These are phyloP conservation scores for Sclerotinia subarctica DNA, from an alignment of 2,329 filamentous ascomycete species.

Conservation along the genomic window DNA sequence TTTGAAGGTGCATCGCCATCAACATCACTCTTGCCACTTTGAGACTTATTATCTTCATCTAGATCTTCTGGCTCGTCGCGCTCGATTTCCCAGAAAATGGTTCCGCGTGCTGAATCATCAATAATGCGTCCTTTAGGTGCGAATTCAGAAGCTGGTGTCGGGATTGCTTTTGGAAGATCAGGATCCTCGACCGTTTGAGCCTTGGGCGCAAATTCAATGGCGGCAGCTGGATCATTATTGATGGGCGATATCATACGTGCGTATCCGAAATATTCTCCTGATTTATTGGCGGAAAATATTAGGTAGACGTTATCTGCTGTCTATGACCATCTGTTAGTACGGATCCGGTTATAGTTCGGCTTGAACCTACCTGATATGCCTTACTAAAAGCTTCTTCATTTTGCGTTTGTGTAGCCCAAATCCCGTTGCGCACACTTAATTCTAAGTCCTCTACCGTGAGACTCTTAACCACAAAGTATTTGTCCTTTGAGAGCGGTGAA, in stretches of 20 bases:
- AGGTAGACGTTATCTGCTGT: constrained; percentile 80
- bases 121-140: constrained; percentile 84
- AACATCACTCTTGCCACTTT: constrained; percentile 43
- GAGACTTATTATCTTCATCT: constrained; percentile 43
- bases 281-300: constrained; percentile 95
- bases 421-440: constrained; percentile 77
- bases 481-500: constrained; percentile 51
- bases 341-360: constrained; percentile 18
- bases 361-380: constrained; percentile 67
- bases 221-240: constrained; percentile 68
- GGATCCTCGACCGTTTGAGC: constrained; percentile 55
- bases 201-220: constrained; percentile 66
- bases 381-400: constrained; percentile 82
- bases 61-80: constrained; percentile 49
- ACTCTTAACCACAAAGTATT: constrained; percentile 91
- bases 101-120: constrained; percentile 88
- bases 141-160: constrained; percentile 72
- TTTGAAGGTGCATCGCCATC: constrained; percentile 41
- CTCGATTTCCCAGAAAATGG: constrained; percentile 93
- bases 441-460: constrained; percentile 88
- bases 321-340: constrained; percentile 44
- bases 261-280: constrained; percentile 94
- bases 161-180: constrained; percentile 75
- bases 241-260: constrained; percentile 86
- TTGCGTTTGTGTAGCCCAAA: constrained; percentile 93